Evolutionary conservation across 2,329 filamentous ascomycete species (phyloP).

Genomic region (Blastomyces percursus): DNA sequence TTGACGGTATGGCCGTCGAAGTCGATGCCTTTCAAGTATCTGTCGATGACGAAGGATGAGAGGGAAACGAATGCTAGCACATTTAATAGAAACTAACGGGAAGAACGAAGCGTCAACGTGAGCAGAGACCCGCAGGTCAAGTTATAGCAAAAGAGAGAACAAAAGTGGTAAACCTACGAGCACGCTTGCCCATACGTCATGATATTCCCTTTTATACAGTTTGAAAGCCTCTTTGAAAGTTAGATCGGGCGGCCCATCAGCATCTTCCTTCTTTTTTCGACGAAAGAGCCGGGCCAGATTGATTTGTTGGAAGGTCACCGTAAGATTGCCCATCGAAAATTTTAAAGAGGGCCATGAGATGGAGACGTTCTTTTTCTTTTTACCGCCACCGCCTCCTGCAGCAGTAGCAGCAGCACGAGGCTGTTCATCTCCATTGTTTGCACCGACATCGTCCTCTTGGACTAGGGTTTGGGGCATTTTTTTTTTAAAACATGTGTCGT

Average conservation of each 20-base stretch:
- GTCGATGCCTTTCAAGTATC: conserved; percentile 55
- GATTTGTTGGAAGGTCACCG: neutral
- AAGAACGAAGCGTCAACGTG: conserved; percentile 7
- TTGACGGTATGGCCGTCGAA: conserved; percentile 66
- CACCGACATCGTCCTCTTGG: neutral
- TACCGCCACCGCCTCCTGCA: neutral
- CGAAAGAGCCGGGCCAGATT: neutral
- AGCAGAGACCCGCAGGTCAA: neutral
- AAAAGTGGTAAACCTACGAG: conserved; percentile 41
- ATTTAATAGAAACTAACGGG: conserved; percentile 52
- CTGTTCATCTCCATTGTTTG: neutral
- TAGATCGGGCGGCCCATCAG: neutral
- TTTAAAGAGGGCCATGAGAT: neutral
- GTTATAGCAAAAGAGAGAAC: conserved; percentile 8
- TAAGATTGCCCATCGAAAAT: neutral
- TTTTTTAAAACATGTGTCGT: conserved; percentile 1
- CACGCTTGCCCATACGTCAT: conserved; percentile 81
- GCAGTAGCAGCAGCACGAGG: neutral
- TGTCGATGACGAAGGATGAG: conserved; percentile 62
- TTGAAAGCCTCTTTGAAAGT: conserved; percentile 73
- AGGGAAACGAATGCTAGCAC: conserved; percentile 66
- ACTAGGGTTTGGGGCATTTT: neutral
- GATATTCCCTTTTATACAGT: conserved; percentile 71
- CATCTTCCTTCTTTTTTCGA: neutral
- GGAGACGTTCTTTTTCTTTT: neutral